Evolutionary conservation across 1,139 yeast genomes (phyloP), one percentile per base, ranked within the genome.

Genomic region (Kodamaea anthophila): DNA sequence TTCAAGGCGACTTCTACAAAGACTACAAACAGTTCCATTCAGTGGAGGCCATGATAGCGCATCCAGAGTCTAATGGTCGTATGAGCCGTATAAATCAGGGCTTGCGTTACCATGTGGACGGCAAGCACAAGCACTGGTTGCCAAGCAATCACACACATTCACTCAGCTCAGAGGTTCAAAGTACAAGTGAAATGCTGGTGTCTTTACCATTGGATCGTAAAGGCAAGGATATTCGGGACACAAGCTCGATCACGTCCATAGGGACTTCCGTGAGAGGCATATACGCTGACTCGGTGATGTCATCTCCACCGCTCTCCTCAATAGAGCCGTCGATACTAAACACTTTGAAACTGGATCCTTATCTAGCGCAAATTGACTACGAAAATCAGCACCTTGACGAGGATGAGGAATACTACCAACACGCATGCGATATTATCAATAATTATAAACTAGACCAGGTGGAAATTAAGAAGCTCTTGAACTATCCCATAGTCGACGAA

Each of bases 21-120:
- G 87, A 83, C 43, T 88, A 85, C 49, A 71, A 82, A 35, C 77
- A 77, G 37, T 91, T 88, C 56, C 95, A 88, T 49, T 77, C 93
- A 0, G 80, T 80, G 0, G 87, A 82, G 41, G 78, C 83, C 0
- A 47, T 73, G 15, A 65, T 80, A 23, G 81, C 84, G 3, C 87
- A 79, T 40, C 86, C 86, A 1, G 71, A 70, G 18, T 71, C 85
- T 1, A 61, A 64, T 12, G 76, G 91, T 0, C 59, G 93, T 30
- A 65, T 74, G 64, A 76, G 82, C 31, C 70, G 94, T 37, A 72
- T 91, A 26, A 76, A 80, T 39, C 83, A 86, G 36, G 99, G 99
- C 0, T 56, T 88, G 39, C 57, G 99, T 24, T 87, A 86, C 50
- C 74, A 77, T 26, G 71, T 75, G 33, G 83, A 85, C 29, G 96